phyloP scores from a whole-genome alignment of 257 asterid genomes.

The Solanum tacnaense region DNA sequence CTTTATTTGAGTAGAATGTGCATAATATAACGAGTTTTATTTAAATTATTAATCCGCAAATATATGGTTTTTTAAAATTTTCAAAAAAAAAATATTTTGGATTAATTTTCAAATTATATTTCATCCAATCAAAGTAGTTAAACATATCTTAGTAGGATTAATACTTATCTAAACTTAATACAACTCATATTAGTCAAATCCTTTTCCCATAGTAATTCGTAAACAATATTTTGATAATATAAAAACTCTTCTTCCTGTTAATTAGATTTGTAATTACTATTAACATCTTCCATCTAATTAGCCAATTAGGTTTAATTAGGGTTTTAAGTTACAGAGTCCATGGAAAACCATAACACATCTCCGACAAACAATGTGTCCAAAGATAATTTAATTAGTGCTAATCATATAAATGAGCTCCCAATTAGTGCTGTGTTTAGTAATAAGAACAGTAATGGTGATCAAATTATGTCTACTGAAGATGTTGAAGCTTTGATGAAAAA shows the following conservation, averaged over 20 bases:
- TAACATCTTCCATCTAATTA: background rate
- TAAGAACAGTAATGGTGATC: background rate
- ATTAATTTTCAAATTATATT: no score
- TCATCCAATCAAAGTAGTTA: background rate
- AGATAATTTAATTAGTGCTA: background rate
- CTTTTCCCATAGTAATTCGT: background rate
- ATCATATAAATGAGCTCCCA: background rate
- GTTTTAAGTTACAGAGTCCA: background rate
- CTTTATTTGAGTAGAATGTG: background rate
- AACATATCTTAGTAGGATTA: background rate
- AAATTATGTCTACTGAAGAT: background rate
- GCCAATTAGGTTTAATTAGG: background rate
- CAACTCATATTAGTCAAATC: background rate
- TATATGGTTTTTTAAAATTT: background rate
- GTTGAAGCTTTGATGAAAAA: background rate
- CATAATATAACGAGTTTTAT: background rate
- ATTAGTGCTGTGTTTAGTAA: background rate
- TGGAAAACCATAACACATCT: background rate
- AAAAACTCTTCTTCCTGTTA: background rate
- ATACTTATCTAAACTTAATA: background rate
- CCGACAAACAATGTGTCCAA: background rate
- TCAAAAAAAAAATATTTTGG: background rate
- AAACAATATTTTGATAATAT: background rate
- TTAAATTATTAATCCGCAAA: background rate
- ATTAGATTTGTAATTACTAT: background rate